phyloP scores from a whole-genome alignment of 2,329 filamentous ascomycete species.

The Elsinoe necatrix region DNA sequence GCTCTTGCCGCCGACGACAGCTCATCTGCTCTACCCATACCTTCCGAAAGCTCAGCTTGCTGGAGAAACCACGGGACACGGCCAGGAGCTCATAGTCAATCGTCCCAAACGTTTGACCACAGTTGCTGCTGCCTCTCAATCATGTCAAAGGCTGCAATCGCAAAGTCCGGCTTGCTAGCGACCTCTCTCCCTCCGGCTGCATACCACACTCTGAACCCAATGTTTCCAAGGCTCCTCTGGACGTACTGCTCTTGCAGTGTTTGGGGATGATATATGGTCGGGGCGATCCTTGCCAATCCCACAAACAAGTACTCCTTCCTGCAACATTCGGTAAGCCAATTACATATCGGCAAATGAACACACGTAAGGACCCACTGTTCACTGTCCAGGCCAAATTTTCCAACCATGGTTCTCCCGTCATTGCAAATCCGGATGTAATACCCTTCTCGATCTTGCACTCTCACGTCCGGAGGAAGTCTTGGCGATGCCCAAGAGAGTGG shows the following conservation, averaged over 20 bases:
- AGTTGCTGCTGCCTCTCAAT: neutral
- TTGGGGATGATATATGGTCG: constrained; percentile 1
- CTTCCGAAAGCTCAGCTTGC: neutral
- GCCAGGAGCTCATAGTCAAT: neutral
- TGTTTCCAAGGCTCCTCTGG: neutral
- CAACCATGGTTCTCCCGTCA: neutral
- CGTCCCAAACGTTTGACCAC: neutral
- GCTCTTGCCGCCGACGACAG: no score
- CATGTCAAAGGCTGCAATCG: neutral
- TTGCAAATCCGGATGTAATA: neutral
- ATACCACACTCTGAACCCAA: neutral
- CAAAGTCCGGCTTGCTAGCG: neutral
- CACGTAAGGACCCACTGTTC: neutral
- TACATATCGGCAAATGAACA: neutral
- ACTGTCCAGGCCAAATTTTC: neutral
- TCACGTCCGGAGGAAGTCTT: neutral
- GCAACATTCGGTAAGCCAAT: neutral
- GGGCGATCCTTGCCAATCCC: neutral
- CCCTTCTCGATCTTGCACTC: neutral
- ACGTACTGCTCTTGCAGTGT: neutral
- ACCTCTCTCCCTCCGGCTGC: neutral
- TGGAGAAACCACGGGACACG: neutral
- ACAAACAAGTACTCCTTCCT: neutral
- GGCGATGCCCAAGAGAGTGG: neutral
- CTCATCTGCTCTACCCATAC: neutral